A percentile compares a stretch with the other conserved stretches of the same genome.
These are phyloP conservation scores for Aureobasidium musti DNA, from an alignment of 2,329 filamentous ascomycete genomes.

Conservation along the genomic window DNA sequence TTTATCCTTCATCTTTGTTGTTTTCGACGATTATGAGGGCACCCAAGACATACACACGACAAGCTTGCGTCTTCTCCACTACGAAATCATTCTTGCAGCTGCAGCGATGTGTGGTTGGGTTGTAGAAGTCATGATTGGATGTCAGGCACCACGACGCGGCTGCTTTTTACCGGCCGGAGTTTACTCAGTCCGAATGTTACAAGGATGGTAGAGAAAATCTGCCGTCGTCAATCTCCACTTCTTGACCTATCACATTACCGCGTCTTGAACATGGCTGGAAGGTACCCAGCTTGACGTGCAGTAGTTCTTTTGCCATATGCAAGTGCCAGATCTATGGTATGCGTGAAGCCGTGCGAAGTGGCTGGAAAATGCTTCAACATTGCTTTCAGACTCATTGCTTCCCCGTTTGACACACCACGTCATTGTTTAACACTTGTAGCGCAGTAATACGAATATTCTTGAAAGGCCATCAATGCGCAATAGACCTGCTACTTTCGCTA, in stretches of 20 bases:
- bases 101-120: neutral
- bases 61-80: neutral
- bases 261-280: neutral
- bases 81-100: neutral
- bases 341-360: neutral
- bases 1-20: neutral
- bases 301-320: neutral
- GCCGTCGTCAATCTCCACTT: neutral
- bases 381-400: neutral
- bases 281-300: constrained; percentile 4
- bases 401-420: neutral
- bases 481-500: neutral
- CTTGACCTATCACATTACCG: neutral
- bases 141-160: neutral
- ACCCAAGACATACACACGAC: neutral
- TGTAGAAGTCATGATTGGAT: neutral
- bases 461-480: neutral
- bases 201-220: neutral
- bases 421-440: neutral
- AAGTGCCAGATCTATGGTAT: neutral
- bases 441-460: neutral
- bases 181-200: neutral
- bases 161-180: neutral
- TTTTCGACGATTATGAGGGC: too few species aligned
- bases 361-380: neutral